Evolutionary conservation across 2,329 filamentous ascomycete genomes (phyloP), one percentile per base, ranked within the genome.

Genomic region (Bertia moriformis): DNA sequence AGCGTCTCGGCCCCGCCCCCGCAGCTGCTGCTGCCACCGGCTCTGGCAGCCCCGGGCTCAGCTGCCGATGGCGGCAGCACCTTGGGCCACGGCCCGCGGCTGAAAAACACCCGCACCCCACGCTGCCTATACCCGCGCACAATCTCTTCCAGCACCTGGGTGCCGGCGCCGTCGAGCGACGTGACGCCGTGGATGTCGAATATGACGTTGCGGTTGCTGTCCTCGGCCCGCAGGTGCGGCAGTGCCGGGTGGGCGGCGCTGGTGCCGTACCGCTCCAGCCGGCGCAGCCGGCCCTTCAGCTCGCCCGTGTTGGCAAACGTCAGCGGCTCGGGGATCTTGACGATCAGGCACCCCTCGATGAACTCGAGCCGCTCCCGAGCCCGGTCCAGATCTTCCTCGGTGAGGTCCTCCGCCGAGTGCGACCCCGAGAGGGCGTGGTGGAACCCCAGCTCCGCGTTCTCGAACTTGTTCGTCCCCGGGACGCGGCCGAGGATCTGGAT

Each of bases 161-260:
- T 83, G 1, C 89, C 91, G 0, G 87, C 93, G 4, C 87, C 91
- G 54, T 98, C 91, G 49, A 98, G 78, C 19, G 82, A 83, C 0
- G 88, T 94, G 3, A 98, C 91, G n/a, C 91, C 91, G 49, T 96
- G 89, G 4, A 96, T 87, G 54, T 98, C 91, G 51, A 98, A 96
- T 44, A 98, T 87, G 56, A 98, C 69, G 52, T 94, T 95, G 48
- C 78, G 74, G 55, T 95, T 95, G 50, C 84, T 78, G 43, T 89
- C 81, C n/a, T 77, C 71, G 18, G 71, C 66, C 3, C 88, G 72
- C 13, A 93, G 67, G 2, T 83, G 73, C 1, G 91, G 91, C 14
- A 95, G 66, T 0, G 88, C 88, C 0, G 91, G 91, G 50, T 96
- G 91, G 0, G 84, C 86, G 39, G 72, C 67, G 36, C 67, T 78